phyloP scores from a whole-genome alignment of 2,329 filamentous ascomycete genomes.

The Paracorniculantispora psalliotae region DNA sequence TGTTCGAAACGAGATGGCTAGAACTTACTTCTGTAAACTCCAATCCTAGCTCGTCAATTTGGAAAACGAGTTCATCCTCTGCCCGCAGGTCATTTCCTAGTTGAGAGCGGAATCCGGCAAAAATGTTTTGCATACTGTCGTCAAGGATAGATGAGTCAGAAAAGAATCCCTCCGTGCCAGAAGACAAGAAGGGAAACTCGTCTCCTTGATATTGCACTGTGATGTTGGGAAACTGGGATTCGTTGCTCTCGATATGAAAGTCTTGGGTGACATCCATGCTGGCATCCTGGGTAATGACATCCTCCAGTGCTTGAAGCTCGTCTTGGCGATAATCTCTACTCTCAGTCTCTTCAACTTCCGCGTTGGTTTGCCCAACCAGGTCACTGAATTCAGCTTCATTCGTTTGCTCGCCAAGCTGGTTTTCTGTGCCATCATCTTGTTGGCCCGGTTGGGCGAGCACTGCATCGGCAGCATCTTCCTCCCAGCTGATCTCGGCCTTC shows the following conservation, averaged over 20 bases:
- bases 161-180: constrained; percentile 38
- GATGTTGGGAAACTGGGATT: constrained; percentile 28
- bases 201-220: constrained; percentile 40
- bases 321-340: constrained; percentile 7
- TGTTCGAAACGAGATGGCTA: background rate
- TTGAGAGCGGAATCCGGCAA: constrained; percentile 41
- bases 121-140: constrained; percentile 38
- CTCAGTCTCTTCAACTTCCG: constrained; percentile 5
- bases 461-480: constrained; percentile 15
- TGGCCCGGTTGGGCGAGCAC: background rate
- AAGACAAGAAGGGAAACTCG: constrained; percentile 38
- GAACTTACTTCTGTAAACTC: constrained; percentile 47
- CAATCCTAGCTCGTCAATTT: constrained; percentile 47
- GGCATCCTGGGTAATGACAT: background rate
- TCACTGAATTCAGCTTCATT: constrained; percentile 3
- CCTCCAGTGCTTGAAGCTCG: background rate
- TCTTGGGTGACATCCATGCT: constrained; percentile 8
- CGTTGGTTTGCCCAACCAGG: background rate
- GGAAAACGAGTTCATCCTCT: constrained; percentile 46
- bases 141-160: constrained; percentile 37
- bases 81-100: constrained; percentile 39
- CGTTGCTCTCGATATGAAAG: background rate
- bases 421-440: background rate
- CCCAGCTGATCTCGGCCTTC: constrained; percentile 22
- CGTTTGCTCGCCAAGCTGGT: constrained; percentile 8